Percentiles rank a stretch among this genome's conserved stretches.
phyloP scores from a whole-genome alignment of 192 early-diverging fungal genomes.

The Neocallimastix lanati region DNA sequence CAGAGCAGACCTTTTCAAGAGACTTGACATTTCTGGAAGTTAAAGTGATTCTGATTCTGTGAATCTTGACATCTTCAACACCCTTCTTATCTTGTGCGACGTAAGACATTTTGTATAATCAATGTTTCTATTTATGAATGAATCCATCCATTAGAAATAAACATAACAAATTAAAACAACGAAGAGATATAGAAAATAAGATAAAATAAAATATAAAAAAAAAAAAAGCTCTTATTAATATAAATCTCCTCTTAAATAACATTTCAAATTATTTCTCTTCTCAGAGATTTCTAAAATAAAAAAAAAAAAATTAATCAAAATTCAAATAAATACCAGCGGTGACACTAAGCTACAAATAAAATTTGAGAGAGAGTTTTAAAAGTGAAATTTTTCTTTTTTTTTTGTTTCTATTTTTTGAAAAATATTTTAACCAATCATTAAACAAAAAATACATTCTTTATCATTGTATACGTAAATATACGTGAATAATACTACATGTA shows the following conservation, averaged over 20 bases:
- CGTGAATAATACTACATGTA: too few relatives aligned
- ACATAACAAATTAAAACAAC: too few relatives aligned
- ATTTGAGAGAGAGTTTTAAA: neutral
- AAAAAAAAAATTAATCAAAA: too few relatives aligned
- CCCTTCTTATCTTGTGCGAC: slow-evolving; percentile 16
- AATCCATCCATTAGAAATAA: neutral
- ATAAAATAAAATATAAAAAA: too few relatives aligned
- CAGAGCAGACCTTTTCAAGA: slow-evolving; percentile 97
- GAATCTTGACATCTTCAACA: slow-evolving; percentile 51
- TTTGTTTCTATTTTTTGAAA: neutral
- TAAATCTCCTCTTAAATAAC: too few relatives aligned
- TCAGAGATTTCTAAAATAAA: too few relatives aligned
- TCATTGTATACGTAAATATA: too few relatives aligned
- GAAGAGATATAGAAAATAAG: too few relatives aligned
- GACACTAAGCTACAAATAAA: neutral
- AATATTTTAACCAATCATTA: neutral
- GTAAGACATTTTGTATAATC: slow-evolving; percentile 1
- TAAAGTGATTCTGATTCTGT: slow-evolving; percentile 99
- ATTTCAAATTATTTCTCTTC: too few relatives aligned
- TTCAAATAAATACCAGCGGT: neutral
- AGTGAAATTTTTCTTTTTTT: neutral
- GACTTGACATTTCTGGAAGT: slow-evolving; percentile 96
- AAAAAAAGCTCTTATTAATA: too few relatives aligned
- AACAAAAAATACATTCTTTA: too few relatives aligned
- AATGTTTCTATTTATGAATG: too few relatives aligned